Base-by-base conservation (phyloP, 805 yeast genomes). In the baker's yeast (Saccharomyces cerevisiae) region DNA sequence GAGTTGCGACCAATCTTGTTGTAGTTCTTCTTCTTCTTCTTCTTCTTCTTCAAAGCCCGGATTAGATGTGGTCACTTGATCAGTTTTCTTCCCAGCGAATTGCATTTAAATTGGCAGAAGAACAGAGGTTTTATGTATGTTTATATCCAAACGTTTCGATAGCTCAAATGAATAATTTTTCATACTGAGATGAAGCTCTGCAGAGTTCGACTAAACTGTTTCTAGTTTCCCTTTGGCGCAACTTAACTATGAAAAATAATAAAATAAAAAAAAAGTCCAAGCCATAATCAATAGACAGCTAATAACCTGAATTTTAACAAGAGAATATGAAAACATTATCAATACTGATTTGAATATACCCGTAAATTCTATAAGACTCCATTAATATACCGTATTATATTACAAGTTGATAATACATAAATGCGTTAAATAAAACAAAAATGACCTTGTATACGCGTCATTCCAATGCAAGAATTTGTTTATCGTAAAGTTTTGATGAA, bases 401-500 rank as follows among this genome's bases (percentile, higher is more conserved):
- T 36, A 36, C 43, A 36, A 36, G 17, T 36, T 36, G 11, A 36
- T 36, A 36, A 36, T 36, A 36, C 24, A 36, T 36, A 36, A 36
- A 36, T 36, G 43, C 43, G 43, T 36, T 36, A 36, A 17, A 36
- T 36, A 36, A 36, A 36, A 36, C 43, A 36, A 36, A 31, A 31
- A 36, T 36, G 43, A 36, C 43, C 17, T 13, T 21, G 17, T 36
- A 17, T 36, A 32, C 21, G 43, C 13, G 43, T 17, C 43, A 21
- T 17, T 36, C 24, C 24, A 36, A 36, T 36, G 43, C 43, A 36
- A n/a, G 31, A 41, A 51, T 21, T 43, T n/a, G 21, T 27, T 59
- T 66, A 80, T 60, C 79, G 79, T 57, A 89, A 78, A 28, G 87
- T 85, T 73, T 87, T 87, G 71, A 94, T 92, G 70, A 94, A 94